Evolutionary conservation across 345 rosid species (phyloP).

Genomic region (Pistacia vera): DNA sequence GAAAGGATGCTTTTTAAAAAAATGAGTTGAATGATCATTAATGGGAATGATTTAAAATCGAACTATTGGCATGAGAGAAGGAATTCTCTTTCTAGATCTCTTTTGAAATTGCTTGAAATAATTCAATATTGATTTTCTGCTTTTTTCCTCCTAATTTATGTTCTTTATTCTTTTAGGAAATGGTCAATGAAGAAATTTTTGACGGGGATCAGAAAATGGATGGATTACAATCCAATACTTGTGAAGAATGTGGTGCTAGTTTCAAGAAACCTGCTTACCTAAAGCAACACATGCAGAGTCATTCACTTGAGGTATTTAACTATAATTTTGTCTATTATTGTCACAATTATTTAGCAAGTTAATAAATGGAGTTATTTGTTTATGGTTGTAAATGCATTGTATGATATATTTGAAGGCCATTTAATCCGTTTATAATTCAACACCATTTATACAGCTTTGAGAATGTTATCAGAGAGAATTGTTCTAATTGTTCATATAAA

Average conservation of each 20-base stretch:
- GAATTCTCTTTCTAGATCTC: background rate
- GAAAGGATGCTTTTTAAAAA: no score
- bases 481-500: background rate
- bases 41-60: no score
- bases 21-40: no score
- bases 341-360: background rate
- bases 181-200: conserved; percentile 34
- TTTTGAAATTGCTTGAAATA: background rate
- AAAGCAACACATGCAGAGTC: conserved; percentile 84
- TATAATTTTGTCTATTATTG: background rate
- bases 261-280: conserved; percentile 85
- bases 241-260: conserved; percentile 65
- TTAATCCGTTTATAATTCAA: background rate
- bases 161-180: conserved; percentile 35
- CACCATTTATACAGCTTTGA: background rate
- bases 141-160: background rate
- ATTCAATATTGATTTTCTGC: background rate
- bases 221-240: conserved; percentile 34
- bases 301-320: conserved; percentile 65
- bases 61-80: background rate
- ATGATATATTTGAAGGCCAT: background rate
- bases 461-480: background rate
- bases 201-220: conserved; percentile 29
- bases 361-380: background rate
- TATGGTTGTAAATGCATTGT: background rate